Base-by-base conservation (phyloP, 768 basidiomycete species). In the Trametes cingulata region DNA sequence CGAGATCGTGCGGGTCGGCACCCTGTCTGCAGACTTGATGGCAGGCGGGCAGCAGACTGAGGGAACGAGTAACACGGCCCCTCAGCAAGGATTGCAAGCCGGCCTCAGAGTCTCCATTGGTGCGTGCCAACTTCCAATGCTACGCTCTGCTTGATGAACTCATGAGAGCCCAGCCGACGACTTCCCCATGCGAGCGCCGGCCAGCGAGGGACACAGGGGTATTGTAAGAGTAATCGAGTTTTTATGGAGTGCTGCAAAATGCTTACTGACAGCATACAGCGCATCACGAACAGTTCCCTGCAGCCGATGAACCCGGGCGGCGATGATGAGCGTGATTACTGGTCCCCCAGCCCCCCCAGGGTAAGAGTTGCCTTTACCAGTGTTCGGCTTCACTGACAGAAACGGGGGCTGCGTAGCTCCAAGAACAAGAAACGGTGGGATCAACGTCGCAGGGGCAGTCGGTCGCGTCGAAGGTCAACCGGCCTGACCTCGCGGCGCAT, bases 21-120 rank as follows among this genome's bases (percentile, higher is more conserved):
- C 49, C 50, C 29, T 52, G 50, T 40, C 52, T 59, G 27, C 50
- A 41, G 42, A 59, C 58, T 41, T n/a, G 40, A n/a, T 17, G 40
- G 40, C 17, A n/a, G 10, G 40, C 40, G 13, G 5, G 15, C 5
- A n/a, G 14, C 40, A n/a, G 10, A 6, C 19, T 41, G 14, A 41
- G 13, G 40, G 40, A 41, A n/a, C n/a, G n/a, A n/a, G n/a, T n/a
- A n/a, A n/a, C 17, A 41, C 40, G 7, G 19, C 40, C 14, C 40
- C 40, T 5, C 40, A 7, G 19, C 40, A 41, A 17, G 40, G 40
- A 10, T n/a, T 41, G 19, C 14, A 41, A n/a, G 40, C 6, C 13
- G 40, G 40, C 8, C 17, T 41, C 6, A 41, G 14, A 5, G 19
- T 41, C 6, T 7, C 40, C 19, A 41, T 41, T 6, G 10, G 40